These are phyloP conservation scores for Lyophyllum atratum DNA, from an alignment of 768 basidiomycete species.

Conservation along the genomic window DNA sequence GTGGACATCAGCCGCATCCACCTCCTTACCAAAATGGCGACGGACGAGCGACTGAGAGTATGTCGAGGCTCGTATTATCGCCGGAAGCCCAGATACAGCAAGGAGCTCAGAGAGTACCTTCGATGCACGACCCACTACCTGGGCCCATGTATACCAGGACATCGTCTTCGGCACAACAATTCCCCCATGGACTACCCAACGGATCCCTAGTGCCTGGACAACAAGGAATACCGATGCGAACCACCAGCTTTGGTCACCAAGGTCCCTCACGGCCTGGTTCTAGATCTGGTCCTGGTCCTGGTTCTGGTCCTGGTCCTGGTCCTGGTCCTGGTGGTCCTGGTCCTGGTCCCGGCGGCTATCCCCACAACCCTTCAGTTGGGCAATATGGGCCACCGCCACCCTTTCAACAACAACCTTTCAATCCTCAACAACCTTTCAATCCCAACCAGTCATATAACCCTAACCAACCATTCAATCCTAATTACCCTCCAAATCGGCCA, in stretches of 20 bases:
- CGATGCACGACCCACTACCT: conserved; percentile 22
- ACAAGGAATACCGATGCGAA: conserved; percentile 2
- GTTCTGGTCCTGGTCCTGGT: conserved; percentile 2
- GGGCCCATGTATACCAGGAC: conserved; percentile 19
- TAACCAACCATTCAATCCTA: too few species aligned
- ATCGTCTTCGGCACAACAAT: conserved; percentile 31
- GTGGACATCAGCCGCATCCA: conserved; percentile 10
- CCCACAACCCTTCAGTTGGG: conserved; percentile 4
- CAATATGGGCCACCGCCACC: conserved; percentile 18
- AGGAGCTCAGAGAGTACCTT: conserved; percentile 24
- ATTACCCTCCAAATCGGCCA: conserved; percentile 17
- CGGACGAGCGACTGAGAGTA: conserved; percentile 14
- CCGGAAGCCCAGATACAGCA: conserved; percentile 31
- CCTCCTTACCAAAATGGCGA: conserved; percentile 16
- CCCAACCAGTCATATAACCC: neutral
- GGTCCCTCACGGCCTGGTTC: conserved; percentile 13
- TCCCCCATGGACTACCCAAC: conserved; percentile 22
- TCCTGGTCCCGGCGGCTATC: conserved; percentile 4
- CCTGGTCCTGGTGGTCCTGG: conserved; percentile 4
- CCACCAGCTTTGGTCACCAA: conserved; percentile 14
- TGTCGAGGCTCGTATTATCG: conserved; percentile 23
- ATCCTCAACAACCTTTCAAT: conserved; percentile 15
- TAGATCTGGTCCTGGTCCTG: conserved; percentile 9
- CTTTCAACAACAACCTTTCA: conserved; percentile 17
- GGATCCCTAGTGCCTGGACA: conserved; percentile 5